Evolutionary conservation across 495 filamentous ascomycete genomes (phyloP).

Genomic region (Daldinia bambusicola): DNA sequence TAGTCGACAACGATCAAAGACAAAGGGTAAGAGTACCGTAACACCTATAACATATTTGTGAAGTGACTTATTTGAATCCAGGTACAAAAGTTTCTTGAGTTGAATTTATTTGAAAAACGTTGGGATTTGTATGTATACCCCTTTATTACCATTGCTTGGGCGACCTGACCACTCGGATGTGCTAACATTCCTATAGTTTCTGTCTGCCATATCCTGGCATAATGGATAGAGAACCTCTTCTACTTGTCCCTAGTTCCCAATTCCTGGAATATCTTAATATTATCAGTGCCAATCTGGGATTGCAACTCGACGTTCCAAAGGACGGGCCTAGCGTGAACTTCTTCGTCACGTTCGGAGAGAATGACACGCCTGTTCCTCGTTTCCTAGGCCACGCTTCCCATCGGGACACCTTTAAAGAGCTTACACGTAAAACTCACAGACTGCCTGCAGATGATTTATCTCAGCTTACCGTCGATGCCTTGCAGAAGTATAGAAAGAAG

Average conservation of each 20-base stretch:
- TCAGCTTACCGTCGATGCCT: conserved; percentile 14
- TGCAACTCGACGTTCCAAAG: conserved; percentile 61
- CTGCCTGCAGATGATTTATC: conserved; percentile 29
- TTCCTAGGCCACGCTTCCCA: conserved; percentile 68
- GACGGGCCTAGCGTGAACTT: conserved; percentile 60
- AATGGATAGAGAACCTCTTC: conserved; percentile 58
- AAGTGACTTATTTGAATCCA: conserved; percentile 50
- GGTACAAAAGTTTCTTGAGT: conserved; percentile 64
- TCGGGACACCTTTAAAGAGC: conserved; percentile 44
- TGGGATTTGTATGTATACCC: conserved; percentile 79
- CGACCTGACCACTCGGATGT: neutral
- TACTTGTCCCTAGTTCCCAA: conserved; percentile 73
- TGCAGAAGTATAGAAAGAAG: conserved; percentile 34
- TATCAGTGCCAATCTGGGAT: conserved; percentile 65
- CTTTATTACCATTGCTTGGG: neutral
- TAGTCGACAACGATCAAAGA: conserved; percentile 58
- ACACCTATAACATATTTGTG: neutral
- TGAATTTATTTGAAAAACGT: conserved; percentile 64
- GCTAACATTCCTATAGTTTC: conserved; percentile 61
- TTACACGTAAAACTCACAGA: conserved; percentile 29
- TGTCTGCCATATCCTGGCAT: conserved; percentile 67
- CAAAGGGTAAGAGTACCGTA: conserved; percentile 51
- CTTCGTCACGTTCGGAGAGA: conserved; percentile 64
- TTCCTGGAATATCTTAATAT: conserved; percentile 66
- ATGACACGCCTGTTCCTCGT: conserved; percentile 67